phyloP scores from a whole-genome alignment of 768 basidiomycete genomes.

The Amanita polypyramis region DNA sequence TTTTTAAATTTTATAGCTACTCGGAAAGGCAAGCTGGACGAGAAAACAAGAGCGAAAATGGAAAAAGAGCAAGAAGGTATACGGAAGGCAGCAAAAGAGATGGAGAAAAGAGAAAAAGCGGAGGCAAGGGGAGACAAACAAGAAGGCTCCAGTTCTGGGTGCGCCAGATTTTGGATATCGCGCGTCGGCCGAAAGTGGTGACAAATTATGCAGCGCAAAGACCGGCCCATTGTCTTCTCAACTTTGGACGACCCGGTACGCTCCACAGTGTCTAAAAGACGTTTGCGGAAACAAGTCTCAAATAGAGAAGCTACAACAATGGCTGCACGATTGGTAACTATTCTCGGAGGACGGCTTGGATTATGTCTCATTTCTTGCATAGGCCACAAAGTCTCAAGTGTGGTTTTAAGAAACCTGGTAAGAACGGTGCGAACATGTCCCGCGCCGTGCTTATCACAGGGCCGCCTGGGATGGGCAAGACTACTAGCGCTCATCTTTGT shows the following conservation, averaged over 20 bases:
- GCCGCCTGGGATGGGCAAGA: conserved; percentile 96
- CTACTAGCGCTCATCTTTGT: conserved; percentile 88
- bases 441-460: conserved; percentile 88
- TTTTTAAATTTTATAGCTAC: conserved; percentile 78
- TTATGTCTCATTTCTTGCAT: not conserved
- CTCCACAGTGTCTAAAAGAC: conserved; percentile 78
- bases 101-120: conserved; percentile 64
- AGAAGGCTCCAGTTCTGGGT: not conserved
- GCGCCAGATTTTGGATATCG: not conserved
- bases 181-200: not conserved
- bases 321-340: conserved; percentile 82
- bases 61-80: conserved; percentile 76
- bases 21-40: conserved; percentile 54
- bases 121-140: conserved; percentile 24
- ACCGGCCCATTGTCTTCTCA: conserved; percentile 42
- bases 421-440: conserved; percentile 76
- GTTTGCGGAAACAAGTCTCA: conserved; percentile 92
- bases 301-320: conserved; percentile 80
- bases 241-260: conserved; percentile 94
- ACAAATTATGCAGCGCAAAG: conserved; percentile 13
- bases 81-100: conserved; percentile 58
- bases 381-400: conserved; percentile 70
- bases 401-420: conserved; percentile 91
- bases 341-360: not conserved
- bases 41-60: conserved; percentile 73